Conservation (phyloP, 495 filamentous ascomycete species). For the Extremus antarcticus region DNA sequence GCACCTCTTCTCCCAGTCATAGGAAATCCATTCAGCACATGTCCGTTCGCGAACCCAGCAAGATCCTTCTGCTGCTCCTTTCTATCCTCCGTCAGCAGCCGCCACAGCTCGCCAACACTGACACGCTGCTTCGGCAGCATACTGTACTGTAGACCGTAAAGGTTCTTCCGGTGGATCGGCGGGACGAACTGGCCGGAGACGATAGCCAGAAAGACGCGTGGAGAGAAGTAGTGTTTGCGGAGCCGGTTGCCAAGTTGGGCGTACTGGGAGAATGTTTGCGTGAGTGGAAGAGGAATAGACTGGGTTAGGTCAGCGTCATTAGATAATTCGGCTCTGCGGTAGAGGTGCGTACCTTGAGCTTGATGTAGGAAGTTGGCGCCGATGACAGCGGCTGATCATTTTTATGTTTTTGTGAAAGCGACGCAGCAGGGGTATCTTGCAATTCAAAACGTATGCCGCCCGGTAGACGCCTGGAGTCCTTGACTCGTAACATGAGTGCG, state of each 20-base stretch:
- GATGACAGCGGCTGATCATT: constrained; percentile 8
- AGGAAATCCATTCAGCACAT: neutral
- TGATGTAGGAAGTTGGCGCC: constrained; percentile 53
- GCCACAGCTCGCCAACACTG: constrained; percentile 77
- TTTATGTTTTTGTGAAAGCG: neutral
- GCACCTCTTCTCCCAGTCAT: neutral
- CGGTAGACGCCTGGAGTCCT: constrained; percentile 82
- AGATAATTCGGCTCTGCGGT: neutral
- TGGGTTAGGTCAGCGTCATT: constrained; percentile 28
- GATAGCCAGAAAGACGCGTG: constrained; percentile 74
- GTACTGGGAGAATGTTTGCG: constrained; percentile 92
- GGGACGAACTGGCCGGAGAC: constrained; percentile 75
- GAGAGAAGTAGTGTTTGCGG: constrained; percentile 87
- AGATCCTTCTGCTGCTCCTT: neutral
- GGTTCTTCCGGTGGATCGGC: constrained; percentile 82
- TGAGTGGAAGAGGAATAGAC: constrained; percentile 82
- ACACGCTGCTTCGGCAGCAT: constrained; percentile 83
- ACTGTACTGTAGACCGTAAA: constrained; percentile 96
- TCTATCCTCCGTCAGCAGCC: constrained; percentile 44
- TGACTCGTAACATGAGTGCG: constrained; percentile 89
- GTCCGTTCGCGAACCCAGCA: neutral
- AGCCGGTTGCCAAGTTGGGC: constrained; percentile 88
- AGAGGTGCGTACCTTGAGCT: constrained; percentile 52
- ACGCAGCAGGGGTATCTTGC: constrained; percentile 51
- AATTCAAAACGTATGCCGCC: constrained; percentile 89